Base-by-base conservation (phyloP, 352 stramenopile genomes). In the Discostella stelligera region DNA sequence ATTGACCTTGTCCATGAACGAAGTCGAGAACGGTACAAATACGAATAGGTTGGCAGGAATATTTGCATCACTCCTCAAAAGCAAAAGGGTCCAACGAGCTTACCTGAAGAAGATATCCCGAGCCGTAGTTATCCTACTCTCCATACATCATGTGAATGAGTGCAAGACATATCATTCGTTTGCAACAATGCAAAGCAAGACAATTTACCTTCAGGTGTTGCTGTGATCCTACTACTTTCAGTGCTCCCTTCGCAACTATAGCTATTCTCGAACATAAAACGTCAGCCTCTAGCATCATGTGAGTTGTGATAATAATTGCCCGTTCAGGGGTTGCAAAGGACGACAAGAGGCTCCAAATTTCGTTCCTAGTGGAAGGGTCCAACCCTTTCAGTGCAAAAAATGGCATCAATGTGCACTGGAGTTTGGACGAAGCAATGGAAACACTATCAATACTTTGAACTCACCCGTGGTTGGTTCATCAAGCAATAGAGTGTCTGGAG, bases 251-350 rank as follows among this genome's bases (percentile, higher is more conserved):
- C 16, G 78, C 91, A 88, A 98, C 97, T 74, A 98, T 98, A 14
- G 92, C 95, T 56, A 98, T 95, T 27, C 95, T 91, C n/a, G 95
- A 94, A 70, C 95, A 98, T 5, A 98, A 85, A 14, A 92, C 93
- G 66, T 98, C 96, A n/a, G 90, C 96, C 77, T 98, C 96, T 64
- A 98, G 91, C 96, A 98, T 98, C 65, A 93, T 96, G 85, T 98
- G 96, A 0, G 95, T 98, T 11, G 95, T 98, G 1, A 98, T 80
- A 8, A 92, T 83, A 18, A 89, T 77, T 30, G 77, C 72, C 39
- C 85, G 72, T 54, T 89, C 77, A 14, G 68, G 65, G 16, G 79
- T 79, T 55, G 71, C 53, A 66, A 89, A 89, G 23, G 79, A 87
- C 2, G 63, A 74, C 10, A 87, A 66, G 3, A 89, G 63, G 11